Percentiles rank a stretch among this genome's conserved stretches.
These are phyloP conservation scores for Pyricularia pennisetigena DNA, from an alignment of 2,329 filamentous ascomycete genomes.

Conservation along the genomic window DNA sequence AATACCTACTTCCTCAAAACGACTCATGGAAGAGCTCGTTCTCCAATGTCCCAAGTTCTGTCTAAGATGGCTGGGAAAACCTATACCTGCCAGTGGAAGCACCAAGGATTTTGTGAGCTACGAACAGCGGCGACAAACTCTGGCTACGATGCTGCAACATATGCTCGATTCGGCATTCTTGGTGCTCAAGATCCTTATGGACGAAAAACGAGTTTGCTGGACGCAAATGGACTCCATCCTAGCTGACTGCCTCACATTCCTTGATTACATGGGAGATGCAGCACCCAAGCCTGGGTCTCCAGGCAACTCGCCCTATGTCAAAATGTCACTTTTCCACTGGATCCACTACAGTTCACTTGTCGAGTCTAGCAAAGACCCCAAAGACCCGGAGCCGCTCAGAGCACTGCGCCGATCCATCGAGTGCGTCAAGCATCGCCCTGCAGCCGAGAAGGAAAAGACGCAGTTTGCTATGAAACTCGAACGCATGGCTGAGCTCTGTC, in stretches of 20 bases:
- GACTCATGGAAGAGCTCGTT: constrained; percentile 44
- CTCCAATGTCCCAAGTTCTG: constrained; percentile 50
- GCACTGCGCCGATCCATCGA: constrained; percentile 56
- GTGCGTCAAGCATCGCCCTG: constrained; percentile 42
- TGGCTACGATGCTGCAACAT: constrained; percentile 41
- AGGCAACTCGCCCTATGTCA: constrained; percentile 40
- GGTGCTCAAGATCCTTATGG: constrained; percentile 42
- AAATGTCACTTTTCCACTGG: constrained; percentile 64
- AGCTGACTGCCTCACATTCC: constrained; percentile 42
- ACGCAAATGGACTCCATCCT: constrained; percentile 45
- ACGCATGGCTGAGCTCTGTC: constrained; percentile 52
- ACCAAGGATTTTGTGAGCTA: constrained; percentile 51
- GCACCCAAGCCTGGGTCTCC: constrained; percentile 16
- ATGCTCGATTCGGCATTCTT: constrained; percentile 52
- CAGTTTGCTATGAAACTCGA: constrained; percentile 57
- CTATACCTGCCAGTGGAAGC: constrained; percentile 37
- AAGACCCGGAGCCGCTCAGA: constrained; percentile 36
- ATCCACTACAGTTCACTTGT: constrained; percentile 45
- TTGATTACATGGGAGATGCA: constrained; percentile 41
- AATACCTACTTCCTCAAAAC: constrained; percentile 13
- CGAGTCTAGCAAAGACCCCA: constrained; percentile 29
- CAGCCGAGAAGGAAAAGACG: constrained; percentile 46
- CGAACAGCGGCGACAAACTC: constrained; percentile 46
- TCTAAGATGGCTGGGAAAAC: constrained; percentile 51
- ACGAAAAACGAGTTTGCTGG: constrained; percentile 38